Base-by-base conservation (phyloP, 192 early-diverging fungal genomes). In the Coemansia sp. region DNA sequence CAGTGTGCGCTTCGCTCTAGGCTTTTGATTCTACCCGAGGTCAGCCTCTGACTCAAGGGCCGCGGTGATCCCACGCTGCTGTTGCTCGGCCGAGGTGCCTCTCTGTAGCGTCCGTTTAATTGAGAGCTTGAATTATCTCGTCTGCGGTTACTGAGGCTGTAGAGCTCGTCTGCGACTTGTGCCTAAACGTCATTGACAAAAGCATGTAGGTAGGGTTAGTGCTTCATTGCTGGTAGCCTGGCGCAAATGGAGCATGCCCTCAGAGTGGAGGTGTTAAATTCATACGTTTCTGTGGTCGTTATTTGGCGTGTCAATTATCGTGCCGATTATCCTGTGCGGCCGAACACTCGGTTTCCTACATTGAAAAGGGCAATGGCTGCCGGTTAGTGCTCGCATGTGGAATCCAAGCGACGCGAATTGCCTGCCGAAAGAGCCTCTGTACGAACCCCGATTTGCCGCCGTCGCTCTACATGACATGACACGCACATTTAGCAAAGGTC, bases 401-500 rank as follows among this genome's bases (percentile, higher is more conserved):
- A 20, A 38, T 38, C 37, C 56, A 3, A 38, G 56, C 56, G 37
- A 20, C 3, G 19, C 56, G 15, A 25, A 6, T 35, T 19, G 35
- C 35, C 9, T 38, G 31, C 19, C 31, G 1, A 11, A 7, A 22
- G 19, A 22, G 36, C 19, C 14, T 35, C 19, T 35, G 36, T 38
- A 70, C 68, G 14, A 56, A 70, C 60, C 41, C 20, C 54, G 32
- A 12, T 45, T 59, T 45, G 25, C 58, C 54, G 49, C 38, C 53
- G 46, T 61, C 45, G 36, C 29, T 51, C 67, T 68, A 68, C 58
- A 61, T 38, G 29, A 35, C 32, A 45, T 51, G 38, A 57, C 17
- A 22, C 17, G 42, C 20, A 25, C n/a, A 46, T 35, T 19, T 51
- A 64, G 20, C 17, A 36, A 42, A 11, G 40, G 17, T 22, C 1